A percentile compares a stretch with the other conserved stretches of the same genome.
These are phyloP conservation scores for Ceratocystis destructans DNA, from an alignment of 2,329 filamentous ascomycete species.

Conservation along the genomic window DNA sequence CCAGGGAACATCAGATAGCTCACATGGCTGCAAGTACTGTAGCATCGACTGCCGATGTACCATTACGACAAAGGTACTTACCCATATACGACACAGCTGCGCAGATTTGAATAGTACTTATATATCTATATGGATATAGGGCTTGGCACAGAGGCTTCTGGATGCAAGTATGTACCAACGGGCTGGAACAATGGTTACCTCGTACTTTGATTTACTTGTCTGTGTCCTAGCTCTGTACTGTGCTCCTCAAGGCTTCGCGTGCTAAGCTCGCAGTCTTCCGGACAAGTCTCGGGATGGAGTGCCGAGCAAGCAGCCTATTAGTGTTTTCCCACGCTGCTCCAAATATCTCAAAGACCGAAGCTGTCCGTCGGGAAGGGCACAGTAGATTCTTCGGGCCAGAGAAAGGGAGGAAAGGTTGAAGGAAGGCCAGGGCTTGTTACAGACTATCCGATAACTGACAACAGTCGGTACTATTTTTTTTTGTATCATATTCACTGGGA, in stretches of 20 bases:
- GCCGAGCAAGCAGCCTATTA: neutral
- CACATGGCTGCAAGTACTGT: neutral
- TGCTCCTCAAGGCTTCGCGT: neutral
- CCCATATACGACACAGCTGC: neutral
- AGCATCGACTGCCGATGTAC: neutral
- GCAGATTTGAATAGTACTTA: neutral
- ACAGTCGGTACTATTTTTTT: neutral
- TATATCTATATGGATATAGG: neutral
- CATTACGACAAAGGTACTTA: neutral
- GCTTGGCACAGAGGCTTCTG: neutral
- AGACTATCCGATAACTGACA: neutral
- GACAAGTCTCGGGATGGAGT: neutral
- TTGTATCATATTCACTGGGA: neutral
- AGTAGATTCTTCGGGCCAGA: neutral
- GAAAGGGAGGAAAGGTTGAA: neutral
- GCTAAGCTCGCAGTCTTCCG: neutral
- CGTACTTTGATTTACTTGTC: neutral
- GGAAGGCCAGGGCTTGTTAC: neutral
- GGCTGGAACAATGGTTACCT: slow-evolving; percentile 2
- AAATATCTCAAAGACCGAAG: neutral
- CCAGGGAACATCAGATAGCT: neutral
- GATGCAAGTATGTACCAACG: neutral
- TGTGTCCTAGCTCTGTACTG: neutral
- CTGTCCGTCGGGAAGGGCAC: neutral
- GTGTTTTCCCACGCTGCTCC: neutral